Evolutionary conservation across 2,329 filamentous ascomycete species (phyloP).

Genomic region (Pseudocercospora vitis): DNA sequence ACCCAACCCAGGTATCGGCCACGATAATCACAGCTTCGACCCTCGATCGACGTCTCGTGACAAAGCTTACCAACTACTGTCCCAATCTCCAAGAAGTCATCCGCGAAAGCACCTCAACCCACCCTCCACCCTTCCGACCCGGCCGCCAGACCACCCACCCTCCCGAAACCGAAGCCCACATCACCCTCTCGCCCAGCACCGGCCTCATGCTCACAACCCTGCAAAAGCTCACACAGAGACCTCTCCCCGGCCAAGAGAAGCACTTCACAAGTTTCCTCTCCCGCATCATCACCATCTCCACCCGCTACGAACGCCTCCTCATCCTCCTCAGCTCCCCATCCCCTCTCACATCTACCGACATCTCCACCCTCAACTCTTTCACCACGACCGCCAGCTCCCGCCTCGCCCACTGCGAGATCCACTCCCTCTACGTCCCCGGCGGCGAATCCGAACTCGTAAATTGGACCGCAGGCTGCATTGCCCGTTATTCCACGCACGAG

Average conservation of each 20-base stretch:
- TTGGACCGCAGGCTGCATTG: slow-evolving; percentile 37
- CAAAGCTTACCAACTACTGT: slow-evolving; percentile 41
- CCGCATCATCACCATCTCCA: slow-evolving; percentile 53
- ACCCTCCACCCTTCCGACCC: too few relatives aligned
- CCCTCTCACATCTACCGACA: background rate
- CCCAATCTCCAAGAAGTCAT: slow-evolving; percentile 44
- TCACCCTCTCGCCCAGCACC: slow-evolving; percentile 67
- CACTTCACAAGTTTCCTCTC: slow-evolving; percentile 39
- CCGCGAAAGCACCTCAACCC: background rate
- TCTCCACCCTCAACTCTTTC: slow-evolving; percentile 44
- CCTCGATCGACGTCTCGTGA: slow-evolving; percentile 48
- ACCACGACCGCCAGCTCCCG: too few relatives aligned
- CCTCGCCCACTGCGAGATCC: slow-evolving; percentile 37
- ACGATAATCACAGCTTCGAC: slow-evolving; percentile 51
- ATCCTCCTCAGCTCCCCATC: slow-evolving; percentile 60
- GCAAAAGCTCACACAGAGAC: slow-evolving; percentile 69
- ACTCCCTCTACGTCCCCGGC: slow-evolving; percentile 42
- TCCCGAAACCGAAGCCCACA: slow-evolving; percentile 61
- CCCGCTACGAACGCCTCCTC: slow-evolving; percentile 65
- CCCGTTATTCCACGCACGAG: slow-evolving; percentile 32
- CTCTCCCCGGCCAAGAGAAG: slow-evolving; percentile 61
- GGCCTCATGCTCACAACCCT: slow-evolving; percentile 71
- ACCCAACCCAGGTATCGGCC: slow-evolving; percentile 20
- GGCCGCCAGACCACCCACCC: too few relatives aligned
- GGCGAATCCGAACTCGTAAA: slow-evolving; percentile 39